phyloP scores from a whole-genome alignment of 2,329 filamentous ascomycete species.

The Westerdykella sp. region DNA sequence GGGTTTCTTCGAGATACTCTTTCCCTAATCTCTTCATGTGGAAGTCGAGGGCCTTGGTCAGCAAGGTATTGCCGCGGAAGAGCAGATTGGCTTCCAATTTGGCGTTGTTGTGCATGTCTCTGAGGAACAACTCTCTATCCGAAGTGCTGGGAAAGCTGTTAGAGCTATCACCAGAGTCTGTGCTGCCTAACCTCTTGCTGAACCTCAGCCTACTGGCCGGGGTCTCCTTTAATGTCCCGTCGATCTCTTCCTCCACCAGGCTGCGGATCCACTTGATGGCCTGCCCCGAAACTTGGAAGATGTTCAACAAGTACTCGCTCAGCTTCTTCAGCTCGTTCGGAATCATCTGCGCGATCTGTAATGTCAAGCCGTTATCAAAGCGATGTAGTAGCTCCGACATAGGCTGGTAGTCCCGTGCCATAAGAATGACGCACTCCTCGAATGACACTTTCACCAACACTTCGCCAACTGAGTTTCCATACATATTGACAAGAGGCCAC shows the following conservation, averaged over 20 bases:
- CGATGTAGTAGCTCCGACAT: constrained; percentile 78
- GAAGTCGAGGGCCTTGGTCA: constrained; percentile 88
- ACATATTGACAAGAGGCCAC: constrained; percentile 74
- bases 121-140: constrained; percentile 65
- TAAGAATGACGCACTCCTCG: constrained; percentile 84
- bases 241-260: constrained; percentile 93
- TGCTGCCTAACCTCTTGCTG: constrained; percentile 63
- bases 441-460: constrained; percentile 77
- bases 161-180: constrained; percentile 54
- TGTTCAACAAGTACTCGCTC: constrained; percentile 82
- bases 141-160: constrained; percentile 39
- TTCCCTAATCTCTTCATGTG: constrained; percentile 94
- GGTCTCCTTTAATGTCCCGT: constrained; percentile 78
- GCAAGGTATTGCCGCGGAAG: constrained; percentile 87
- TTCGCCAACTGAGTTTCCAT: constrained; percentile 70
- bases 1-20: constrained; percentile 81
- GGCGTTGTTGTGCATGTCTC: constrained; percentile 71
- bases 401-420: constrained; percentile 76
- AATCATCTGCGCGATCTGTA: constrained; percentile 74
- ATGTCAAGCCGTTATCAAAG: constrained; percentile 76
- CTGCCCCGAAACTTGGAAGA: constrained; percentile 85
- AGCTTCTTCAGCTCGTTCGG: constrained; percentile 72
- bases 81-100: constrained; percentile 88
- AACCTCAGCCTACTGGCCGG: constrained; percentile 62
- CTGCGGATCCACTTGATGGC: constrained; percentile 87